Percentiles rank a stretch among this genome's conserved stretches.
These are phyloP conservation scores for Claviceps quebecensis DNA, from an alignment of 2,329 filamentous ascomycete genomes.

Conservation along the genomic window DNA sequence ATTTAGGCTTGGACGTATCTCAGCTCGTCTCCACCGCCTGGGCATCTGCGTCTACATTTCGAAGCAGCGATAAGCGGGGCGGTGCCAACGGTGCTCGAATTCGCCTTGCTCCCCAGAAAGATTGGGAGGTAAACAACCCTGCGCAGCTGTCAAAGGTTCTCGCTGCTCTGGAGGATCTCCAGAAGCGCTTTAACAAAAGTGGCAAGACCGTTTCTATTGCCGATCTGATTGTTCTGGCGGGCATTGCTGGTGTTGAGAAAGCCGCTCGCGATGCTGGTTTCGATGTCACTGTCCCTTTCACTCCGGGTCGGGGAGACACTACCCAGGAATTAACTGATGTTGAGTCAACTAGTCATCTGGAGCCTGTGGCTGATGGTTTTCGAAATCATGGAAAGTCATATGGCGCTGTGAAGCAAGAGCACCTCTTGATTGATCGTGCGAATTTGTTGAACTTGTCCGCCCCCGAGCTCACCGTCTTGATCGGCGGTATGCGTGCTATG, in stretches of 20 bases:
- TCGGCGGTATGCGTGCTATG: conserved; percentile 59
- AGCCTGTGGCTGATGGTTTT: conserved; percentile 63
- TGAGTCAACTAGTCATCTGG: conserved; percentile 47
- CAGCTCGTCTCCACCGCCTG: conserved; percentile 54
- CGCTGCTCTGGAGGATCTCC: conserved; percentile 45
- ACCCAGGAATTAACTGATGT: conserved; percentile 58
- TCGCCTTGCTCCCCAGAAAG: conserved; percentile 55
- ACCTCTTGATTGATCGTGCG: conserved; percentile 58
- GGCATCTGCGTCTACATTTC: conserved; percentile 59
- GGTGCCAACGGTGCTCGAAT: conserved; percentile 72
- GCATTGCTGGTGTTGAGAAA: conserved; percentile 58
- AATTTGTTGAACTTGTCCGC: conserved; percentile 55
- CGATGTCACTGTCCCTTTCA: conserved; percentile 52
- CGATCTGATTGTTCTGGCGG: conserved; percentile 65
- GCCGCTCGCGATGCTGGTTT: conserved; percentile 36
- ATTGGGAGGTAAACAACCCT: conserved; percentile 66
- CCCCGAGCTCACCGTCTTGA: conserved; percentile 55
- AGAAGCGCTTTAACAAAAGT: conserved; percentile 51
- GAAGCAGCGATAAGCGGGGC: conserved; percentile 65
- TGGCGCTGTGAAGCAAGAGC: conserved; percentile 47
- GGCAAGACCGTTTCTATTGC: conserved; percentile 66
- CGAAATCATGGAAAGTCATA: conserved; percentile 60
- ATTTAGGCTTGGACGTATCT: conserved; percentile 42
- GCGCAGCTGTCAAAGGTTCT: conserved; percentile 49
- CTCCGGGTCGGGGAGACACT: conserved; percentile 58